Evolutionary conservation across 148 eudicot species (phyloP).

Genomic region (Pharnaceum exiguum): DNA sequence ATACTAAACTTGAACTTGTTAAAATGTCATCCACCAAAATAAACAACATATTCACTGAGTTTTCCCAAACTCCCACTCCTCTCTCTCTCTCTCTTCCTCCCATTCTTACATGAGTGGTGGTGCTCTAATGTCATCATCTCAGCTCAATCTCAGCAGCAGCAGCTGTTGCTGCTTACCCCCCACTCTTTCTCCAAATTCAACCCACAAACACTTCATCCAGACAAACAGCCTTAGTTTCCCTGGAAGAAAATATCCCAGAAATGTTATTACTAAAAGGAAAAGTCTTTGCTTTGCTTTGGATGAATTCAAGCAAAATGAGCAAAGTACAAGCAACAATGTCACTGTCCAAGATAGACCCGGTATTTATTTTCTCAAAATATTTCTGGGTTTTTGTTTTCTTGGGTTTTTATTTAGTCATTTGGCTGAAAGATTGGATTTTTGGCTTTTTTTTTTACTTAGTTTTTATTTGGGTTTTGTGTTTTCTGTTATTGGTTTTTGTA

Average conservation of each 20-base stretch:
- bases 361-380: neutral
- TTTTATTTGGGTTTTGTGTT: neutral
- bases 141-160: constrained; percentile 29
- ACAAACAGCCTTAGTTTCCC: constrained; percentile 22
- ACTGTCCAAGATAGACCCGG: constrained; percentile 12
- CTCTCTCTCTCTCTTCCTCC: too few relatives aligned
- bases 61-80: too few relatives aligned
- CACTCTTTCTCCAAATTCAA: constrained; percentile 31
- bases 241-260: constrained; percentile 20
- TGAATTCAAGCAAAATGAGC: constrained; percentile 43
- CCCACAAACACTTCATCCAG: constrained; percentile 15
- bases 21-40: too few relatives aligned
- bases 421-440: neutral
- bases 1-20: too few relatives aligned
- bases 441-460: neutral
- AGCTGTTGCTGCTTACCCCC: constrained; percentile 28
- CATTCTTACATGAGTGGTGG: constrained; percentile 40
- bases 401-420: too few relatives aligned
- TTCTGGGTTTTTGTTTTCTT: neutral
- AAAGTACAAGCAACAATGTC: constrained; percentile 26
- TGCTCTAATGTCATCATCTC: constrained; percentile 45
- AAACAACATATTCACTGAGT: too few relatives aligned
- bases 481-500: too few relatives aligned
- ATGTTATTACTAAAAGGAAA: constrained; percentile 21
- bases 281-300: constrained; percentile 57